Base-by-base conservation (phyloP, 371 early-diverging fungal species). In the Apophysomyces elegans region DNA sequence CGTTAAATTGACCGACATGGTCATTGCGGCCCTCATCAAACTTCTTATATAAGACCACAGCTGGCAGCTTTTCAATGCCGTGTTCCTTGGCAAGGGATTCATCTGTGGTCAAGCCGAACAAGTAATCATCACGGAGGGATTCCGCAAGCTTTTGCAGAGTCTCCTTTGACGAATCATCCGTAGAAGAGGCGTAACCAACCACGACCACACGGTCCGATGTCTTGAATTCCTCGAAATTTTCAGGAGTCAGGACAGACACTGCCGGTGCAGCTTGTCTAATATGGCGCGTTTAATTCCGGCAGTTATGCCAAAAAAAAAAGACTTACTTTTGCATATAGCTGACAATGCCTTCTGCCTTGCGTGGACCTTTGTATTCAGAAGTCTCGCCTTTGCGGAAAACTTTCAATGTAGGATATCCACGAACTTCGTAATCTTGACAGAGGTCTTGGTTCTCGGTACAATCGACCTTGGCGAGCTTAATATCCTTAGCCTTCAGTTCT, bases 361-460 rank as follows among this genome's bases (percentile, higher is more conserved):
- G 93, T 44, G 88, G 75, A 59, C 97, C 96, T 70, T 86, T 82
- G 84, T 95, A 98, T 7, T 91, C 90, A 35, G 84, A 56, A 18
- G 86, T 62, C 9, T 73, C 71, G 66, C 94, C 95, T 14, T 90
- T 79, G 67, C 87, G 78, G 76, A 96, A 93, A 37, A 98, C 89
- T 81, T 96, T 96, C 63, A 98, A 80, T 26, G 98, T 96, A 35
- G 99, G 99, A 86, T 90, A 98, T 37, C 98, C 99, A 63, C 84
- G 78, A 46, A 98, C 84, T 36, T 86, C 90, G 63, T 90, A 83
- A 63, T 91, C 88, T 56, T 84, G 81, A 85, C 97, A 97, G 39
- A 95, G 75, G 7, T 88, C 88, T 41, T 85, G 81, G 70, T 97
- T 92, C 35, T 81, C 90, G 1, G 95, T 95, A 86, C 99, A 98